Base-by-base conservation (phyloP, 345 rosid species). In the Eucalyptus pauciflora region DNA sequence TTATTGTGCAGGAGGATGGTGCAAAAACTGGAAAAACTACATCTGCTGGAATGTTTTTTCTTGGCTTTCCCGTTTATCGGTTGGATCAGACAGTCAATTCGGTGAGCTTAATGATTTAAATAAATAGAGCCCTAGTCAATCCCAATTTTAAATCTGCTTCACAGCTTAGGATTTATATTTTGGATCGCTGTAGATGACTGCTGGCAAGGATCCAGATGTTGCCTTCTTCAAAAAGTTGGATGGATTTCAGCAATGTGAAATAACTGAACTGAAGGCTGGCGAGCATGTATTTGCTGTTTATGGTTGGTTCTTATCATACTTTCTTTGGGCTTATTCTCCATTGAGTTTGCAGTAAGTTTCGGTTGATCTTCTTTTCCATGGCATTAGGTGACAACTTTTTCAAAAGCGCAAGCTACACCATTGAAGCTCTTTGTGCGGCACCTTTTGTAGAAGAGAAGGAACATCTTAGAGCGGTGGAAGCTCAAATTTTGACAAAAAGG, bases 21-120 rank as follows among this genome's bases (percentile, higher is more conserved):
- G 88, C 90, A 49, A 98, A 94, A 94, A 95, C 96, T 2, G 99
- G 98, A 54, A 97, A 96, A 90, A 92, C 94, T 89, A 95, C 97
- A 89, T 94, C 98, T 90, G 99, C 99, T 49, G 99, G 99, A 90
- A 95, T 96, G 99, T 97, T 95, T 94, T 98, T 98, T 92, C 97
- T 98, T 81, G 96, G 99, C 86, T 98, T 97, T 88, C 99, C 99
- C 54, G 99, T 97, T 87, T 98, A 98, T 91, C 96, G 95, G 86
- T 92, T 96, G 89, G 99, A 98, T 92, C 99, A 95, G 87, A 93
- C 96, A 51, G 93, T 91, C 89, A 95, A 95, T 93, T 94, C 94
- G 88, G 99, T 98, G 88, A 91, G 97, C 90, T 91, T 91, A 80
- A 69, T 88, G 87, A 64, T 86, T 41, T 45, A 56, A 87, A 41